Percentiles rank a stretch among this genome's conserved stretches.
Conservation (phyloP, 2,329 filamentous ascomycete species). For the Penicillium sp. region DNA sequence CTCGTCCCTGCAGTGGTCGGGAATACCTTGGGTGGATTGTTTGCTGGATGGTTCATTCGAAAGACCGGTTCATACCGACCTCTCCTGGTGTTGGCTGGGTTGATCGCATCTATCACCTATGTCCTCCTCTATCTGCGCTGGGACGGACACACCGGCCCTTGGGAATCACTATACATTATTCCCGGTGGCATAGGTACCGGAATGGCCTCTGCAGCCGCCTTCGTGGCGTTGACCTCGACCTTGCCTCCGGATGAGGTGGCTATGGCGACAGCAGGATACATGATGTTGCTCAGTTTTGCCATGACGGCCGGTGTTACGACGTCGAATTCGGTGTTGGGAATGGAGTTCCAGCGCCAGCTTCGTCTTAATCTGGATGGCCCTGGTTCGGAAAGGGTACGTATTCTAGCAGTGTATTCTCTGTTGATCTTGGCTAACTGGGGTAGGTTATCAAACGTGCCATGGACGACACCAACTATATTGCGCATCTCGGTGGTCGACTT, state of each 20-base stretch:
- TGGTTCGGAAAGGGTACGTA: constrained; percentile 22
- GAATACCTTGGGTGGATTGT: constrained; percentile 63
- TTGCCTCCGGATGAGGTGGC: constrained; percentile 50
- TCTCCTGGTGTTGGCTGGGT: constrained; percentile 53
- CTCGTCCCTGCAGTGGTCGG: constrained; percentile 68
- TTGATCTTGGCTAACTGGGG: background rate
- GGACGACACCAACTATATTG: constrained; percentile 44
- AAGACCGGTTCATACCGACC: constrained; percentile 62
- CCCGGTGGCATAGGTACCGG: constrained; percentile 58
- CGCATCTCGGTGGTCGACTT: constrained; percentile 24
- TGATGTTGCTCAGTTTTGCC: constrained; percentile 48
- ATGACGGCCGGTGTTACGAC: constrained; percentile 42
- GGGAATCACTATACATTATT: constrained; percentile 61
- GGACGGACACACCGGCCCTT: constrained; percentile 59
- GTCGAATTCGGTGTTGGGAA: constrained; percentile 40
- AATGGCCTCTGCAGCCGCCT: constrained; percentile 47
- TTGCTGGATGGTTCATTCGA: constrained; percentile 60
- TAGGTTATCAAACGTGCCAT: constrained; percentile 46
- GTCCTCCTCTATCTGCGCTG: constrained; percentile 56
- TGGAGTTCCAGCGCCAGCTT: constrained; percentile 36
- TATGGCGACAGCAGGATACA: constrained; percentile 52
- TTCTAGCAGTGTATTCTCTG: too few relatives aligned
- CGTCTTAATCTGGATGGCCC: constrained; percentile 30
- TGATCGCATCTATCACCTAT: constrained; percentile 55
- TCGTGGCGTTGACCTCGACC: constrained; percentile 52